Percentiles rank a stretch among this genome's conserved stretches.
Conservation (phyloP, 768 basidiomycete genomes). For the Cystofilobasidium macerans region DNA sequence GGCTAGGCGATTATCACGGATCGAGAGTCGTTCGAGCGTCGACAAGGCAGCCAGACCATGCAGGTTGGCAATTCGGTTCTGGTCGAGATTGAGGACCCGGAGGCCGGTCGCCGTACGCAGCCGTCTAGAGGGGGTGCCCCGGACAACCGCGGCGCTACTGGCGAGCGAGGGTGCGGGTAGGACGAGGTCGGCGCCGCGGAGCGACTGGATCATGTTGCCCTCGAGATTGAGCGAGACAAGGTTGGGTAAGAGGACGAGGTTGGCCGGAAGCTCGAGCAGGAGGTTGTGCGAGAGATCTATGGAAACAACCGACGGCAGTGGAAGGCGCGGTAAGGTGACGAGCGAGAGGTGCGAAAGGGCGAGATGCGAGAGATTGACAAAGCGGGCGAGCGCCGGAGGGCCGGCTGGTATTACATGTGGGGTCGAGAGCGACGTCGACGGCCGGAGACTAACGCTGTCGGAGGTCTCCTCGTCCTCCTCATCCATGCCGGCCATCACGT, state of each 20-base stretch:
- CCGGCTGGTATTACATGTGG: background rate
- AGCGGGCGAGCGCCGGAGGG: background rate
- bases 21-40: constrained; percentile 18
- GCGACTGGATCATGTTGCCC: constrained; percentile 25
- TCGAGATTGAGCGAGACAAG: constrained; percentile 22
- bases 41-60: constrained; percentile 9
- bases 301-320: constrained; percentile 66
- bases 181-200: constrained; percentile 18
- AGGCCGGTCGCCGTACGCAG: constrained; percentile 10
- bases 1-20: constrained; percentile 15
- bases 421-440: background rate
- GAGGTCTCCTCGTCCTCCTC: constrained; percentile 15
- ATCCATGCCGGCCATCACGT: background rate
- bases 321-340: constrained; percentile 57
- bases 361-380: constrained; percentile 48
- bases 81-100: constrained; percentile 21
- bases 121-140: constrained; percentile 3
- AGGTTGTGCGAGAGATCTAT: constrained; percentile 95
- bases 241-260: constrained; percentile 55
- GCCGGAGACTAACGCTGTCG: background rate
- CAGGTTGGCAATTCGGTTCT: constrained; percentile 23
- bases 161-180: constrained; percentile 3
- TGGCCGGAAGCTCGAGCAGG: constrained; percentile 86
- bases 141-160: background rate
- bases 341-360: constrained; percentile 81